Conservation (phyloP, 495 filamentous ascomycete genomes). For the Penicillium lividum region DNA sequence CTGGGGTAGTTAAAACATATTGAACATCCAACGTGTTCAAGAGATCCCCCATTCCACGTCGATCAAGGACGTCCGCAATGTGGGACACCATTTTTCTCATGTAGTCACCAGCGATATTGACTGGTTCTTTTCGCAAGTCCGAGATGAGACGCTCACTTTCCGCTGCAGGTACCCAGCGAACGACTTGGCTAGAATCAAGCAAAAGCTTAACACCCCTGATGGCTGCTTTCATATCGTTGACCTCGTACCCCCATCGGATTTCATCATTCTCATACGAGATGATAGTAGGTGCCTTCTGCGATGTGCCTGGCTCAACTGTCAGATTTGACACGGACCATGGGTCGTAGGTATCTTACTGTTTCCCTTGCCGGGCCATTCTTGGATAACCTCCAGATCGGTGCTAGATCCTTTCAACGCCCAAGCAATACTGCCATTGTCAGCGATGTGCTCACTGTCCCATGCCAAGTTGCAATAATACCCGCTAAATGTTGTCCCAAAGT, state of each 20-base stretch:
- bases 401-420: conserved; percentile 27
- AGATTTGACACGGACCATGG: neutral
- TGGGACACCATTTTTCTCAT: conserved; percentile 45
- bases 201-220: conserved; percentile 43
- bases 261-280: conserved; percentile 36
- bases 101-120: conserved; percentile 42
- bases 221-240: conserved; percentile 21
- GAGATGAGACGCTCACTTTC: conserved; percentile 18
- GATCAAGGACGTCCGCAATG: conserved; percentile 18
- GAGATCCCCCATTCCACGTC: conserved; percentile 33
- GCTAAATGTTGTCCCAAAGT: conserved; percentile 51
- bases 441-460: conserved; percentile 13
- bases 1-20: conserved; percentile 55
- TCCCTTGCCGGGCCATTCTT: conserved; percentile 33
- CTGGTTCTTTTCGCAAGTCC: conserved; percentile 29
- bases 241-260: conserved; percentile 48
- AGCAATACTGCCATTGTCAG: conserved; percentile 16
- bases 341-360: conserved; percentile 22
- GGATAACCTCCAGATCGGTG: conserved; percentile 34
- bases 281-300: conserved; percentile 51
- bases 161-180: conserved; percentile 17
- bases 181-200: conserved; percentile 29
- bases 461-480: conserved; percentile 21
- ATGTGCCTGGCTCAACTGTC: conserved; percentile 22
- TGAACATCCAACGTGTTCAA: conserved; percentile 22